These are phyloP conservation scores for Populus alba DNA, from an alignment of 345 rosid genomes.

Conservation along the genomic window DNA sequence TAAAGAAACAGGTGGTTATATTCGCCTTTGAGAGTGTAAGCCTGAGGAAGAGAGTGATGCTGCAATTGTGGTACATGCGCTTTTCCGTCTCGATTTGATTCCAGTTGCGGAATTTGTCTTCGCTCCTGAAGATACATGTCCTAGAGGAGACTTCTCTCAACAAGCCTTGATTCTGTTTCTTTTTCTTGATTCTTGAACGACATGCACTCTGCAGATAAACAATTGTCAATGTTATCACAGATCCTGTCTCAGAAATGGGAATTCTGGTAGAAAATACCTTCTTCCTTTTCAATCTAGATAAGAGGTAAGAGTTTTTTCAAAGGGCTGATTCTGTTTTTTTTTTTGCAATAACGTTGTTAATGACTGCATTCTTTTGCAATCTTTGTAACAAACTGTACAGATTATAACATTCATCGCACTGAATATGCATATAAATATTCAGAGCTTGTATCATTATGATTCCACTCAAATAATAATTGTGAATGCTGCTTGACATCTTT, in stretches of 20 bases:
- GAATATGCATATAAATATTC: not conserved
- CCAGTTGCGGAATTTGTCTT: not conserved
- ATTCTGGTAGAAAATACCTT: not conserved
- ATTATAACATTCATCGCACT: not conserved
- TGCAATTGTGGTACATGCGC: not conserved
- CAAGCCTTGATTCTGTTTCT: not conserved
- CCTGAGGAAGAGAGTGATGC: not conserved
- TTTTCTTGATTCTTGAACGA: not conserved
- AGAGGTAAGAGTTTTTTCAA: not conserved
- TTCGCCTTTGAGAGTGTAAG: slow-evolving; percentile 49
- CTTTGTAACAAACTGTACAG: slow-evolving; percentile 8
- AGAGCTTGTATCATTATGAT: not conserved
- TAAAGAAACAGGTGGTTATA: slow-evolving; percentile 67
- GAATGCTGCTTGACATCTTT: not conserved
- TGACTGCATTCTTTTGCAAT: not conserved
- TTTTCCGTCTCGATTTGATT: not conserved
- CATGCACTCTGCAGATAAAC: not conserved
- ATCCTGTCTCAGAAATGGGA: not conserved
- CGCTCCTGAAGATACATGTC: not conserved
- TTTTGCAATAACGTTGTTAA: not conserved
- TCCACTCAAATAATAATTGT: not conserved
- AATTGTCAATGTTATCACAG: not conserved
- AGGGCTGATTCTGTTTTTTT: not conserved
- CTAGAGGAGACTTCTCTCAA: not conserved
- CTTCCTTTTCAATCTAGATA: not conserved